Evolutionary conservation across 768 basidiomycete genomes (phyloP).

Genomic region (Sporobolomyces pararoseus): DNA sequence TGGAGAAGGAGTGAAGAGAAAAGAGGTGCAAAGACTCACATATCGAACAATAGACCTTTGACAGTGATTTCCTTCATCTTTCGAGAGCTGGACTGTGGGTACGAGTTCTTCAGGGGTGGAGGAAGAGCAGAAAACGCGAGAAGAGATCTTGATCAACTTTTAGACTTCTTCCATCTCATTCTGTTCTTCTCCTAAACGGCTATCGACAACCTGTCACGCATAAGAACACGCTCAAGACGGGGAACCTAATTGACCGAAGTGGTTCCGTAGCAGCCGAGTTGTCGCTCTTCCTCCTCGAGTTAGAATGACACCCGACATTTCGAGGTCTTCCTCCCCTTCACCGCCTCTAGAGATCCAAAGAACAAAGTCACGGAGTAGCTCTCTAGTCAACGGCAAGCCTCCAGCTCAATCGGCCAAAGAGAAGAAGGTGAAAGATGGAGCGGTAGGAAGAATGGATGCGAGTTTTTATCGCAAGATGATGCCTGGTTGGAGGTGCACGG

Average conservation of each 20-base stretch:
- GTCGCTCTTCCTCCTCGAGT: too few relatives aligned
- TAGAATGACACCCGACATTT: too few relatives aligned
- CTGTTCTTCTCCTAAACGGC: not conserved
- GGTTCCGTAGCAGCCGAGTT: not conserved
- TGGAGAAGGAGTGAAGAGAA: not conserved
- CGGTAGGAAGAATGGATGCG: not conserved
- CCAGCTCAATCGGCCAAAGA: not conserved
- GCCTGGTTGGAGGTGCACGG: conserved; percentile 30
- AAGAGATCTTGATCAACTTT: not conserved
- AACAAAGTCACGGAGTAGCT: not conserved
- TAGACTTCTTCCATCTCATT: not conserved
- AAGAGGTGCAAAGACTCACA: conserved; percentile 3
- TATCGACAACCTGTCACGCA: not conserved
- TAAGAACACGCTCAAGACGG: not conserved
- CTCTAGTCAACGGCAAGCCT: not conserved
- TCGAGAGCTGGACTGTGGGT: too few relatives aligned
- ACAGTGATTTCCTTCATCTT: conserved; percentile 34
- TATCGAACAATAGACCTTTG: conserved; percentile 38
- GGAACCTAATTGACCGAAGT: not conserved
- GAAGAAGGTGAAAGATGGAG: not conserved
- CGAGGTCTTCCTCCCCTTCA: too few relatives aligned
- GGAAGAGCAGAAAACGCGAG: not conserved
- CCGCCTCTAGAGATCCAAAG: too few relatives aligned
- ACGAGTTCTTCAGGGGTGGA: not conserved
- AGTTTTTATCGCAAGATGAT: conserved; percentile 19